Conservation (phyloP, 1,284 basidiomycete species). For the Microbotryum saponariae region DNA sequence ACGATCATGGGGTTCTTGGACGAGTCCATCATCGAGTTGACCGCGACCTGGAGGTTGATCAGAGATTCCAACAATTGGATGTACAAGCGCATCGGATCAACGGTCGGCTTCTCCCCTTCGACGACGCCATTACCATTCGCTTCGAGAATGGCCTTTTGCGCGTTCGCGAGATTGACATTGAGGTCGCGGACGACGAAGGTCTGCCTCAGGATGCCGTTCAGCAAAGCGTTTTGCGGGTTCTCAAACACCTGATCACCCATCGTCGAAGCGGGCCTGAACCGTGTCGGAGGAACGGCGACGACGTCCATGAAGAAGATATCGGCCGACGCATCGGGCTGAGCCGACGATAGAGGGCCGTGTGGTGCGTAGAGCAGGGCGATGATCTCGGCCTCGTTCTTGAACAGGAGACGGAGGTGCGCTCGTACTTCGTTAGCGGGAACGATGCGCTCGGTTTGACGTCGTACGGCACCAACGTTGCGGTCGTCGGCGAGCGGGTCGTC, state of each 20-base stretch:
- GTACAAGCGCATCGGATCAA: conserved; percentile 54
- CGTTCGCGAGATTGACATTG: conserved; percentile 58
- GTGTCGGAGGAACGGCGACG: conserved; percentile 82
- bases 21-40: conserved; percentile 96
- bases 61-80: conserved; percentile 69
- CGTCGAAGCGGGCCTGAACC: conserved; percentile 88
- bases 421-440: conserved; percentile 86
- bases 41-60: conserved; percentile 85
- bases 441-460: conserved; percentile 82
- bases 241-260: conserved; percentile 93
- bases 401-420: conserved; percentile 81
- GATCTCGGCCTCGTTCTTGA: conserved; percentile 71
- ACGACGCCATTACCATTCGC: conserved; percentile 14
- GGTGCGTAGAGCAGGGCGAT: conserved; percentile 85
- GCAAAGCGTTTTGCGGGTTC: conserved; percentile 92
- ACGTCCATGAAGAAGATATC: conserved; percentile 98
- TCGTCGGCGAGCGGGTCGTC: conserved; percentile 14
- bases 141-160: conserved; percentile 50
- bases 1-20: conserved; percentile 84
- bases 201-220: conserved; percentile 65
- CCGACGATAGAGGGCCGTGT: conserved; percentile 68
- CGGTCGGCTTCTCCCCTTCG: conserved; percentile 35
- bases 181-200: conserved; percentile 69
- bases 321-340: conserved; percentile 54
- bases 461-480: conserved; percentile 53